Evolutionary conservation across 352 stramenopile species (phyloP).

Genomic region (Phytophthora cryptogea): DNA sequence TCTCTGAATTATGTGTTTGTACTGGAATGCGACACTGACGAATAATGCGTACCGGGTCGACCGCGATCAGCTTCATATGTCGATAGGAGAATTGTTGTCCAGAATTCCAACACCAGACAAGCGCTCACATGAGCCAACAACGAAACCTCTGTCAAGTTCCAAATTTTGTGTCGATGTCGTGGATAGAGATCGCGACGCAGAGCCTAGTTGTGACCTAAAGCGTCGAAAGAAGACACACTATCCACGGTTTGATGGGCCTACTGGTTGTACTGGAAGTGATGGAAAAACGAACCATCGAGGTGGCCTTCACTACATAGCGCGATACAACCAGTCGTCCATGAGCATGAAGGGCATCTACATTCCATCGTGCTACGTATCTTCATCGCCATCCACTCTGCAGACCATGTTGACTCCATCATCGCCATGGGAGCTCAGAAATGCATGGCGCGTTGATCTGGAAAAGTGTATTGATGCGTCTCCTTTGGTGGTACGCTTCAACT

Average conservation of each 20-base stretch:
- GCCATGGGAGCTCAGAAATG: conserved; percentile 17
- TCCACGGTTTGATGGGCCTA: no score
- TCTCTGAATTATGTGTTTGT: not conserved
- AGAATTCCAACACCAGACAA: not conserved
- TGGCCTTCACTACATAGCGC: conserved; percentile 22
- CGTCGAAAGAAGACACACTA: conserved; percentile 18
- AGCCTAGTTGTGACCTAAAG: conserved; percentile 8
- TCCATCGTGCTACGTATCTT: conserved; percentile 17
- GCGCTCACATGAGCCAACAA: not conserved
- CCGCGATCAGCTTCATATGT: conserved; percentile 30
- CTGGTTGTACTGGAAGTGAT: no score
- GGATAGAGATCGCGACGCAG: not conserved
- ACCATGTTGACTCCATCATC: not conserved
- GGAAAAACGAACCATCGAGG: not conserved
- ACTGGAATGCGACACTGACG: not conserved
- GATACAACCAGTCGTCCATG: conserved; percentile 36
- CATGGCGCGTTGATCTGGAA: conserved; percentile 43
- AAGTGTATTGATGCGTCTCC: conserved; percentile 76
- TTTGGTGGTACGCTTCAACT: conserved; percentile 36
- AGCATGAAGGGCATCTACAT: conserved; percentile 12
- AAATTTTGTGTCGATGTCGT: not conserved
- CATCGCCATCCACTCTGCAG: not conserved
- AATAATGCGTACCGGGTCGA: not conserved
- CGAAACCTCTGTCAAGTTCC: not conserved
- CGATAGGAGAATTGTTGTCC: conserved; percentile 18